Evolutionary conservation across 345 rosid species (phyloP), one percentile per base, ranked within the genome.

Genomic region (Sonneratia alba): DNA sequence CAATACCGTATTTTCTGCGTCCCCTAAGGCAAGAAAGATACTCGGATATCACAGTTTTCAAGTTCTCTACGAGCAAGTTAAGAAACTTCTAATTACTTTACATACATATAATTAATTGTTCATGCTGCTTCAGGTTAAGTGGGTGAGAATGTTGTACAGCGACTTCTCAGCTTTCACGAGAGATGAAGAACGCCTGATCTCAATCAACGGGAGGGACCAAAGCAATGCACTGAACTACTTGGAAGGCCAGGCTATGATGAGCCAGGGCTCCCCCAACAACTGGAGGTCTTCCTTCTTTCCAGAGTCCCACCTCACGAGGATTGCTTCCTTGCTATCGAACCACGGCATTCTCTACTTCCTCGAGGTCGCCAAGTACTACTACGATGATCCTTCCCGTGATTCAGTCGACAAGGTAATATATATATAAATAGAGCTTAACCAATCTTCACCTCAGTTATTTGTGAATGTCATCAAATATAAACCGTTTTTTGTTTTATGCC

Each of bases 221-320:
- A 55, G 27, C 13, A 53, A 68, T 36, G 32, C 32, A 24, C 45
- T 67, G 14, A 83, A 87, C 68, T 85, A 81, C 66, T 57, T 85
- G 74, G 91, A 87, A 84, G 91, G 91, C 43, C 72, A 79, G 24
- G 74, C 85, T 24, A 74, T 87, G 13, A 45, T 85, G 81, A 67
- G 70, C 68, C 80, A 71, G 9, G 84, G 80, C 55, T 53, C 74
- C 37, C 82, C 83, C 4, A 78, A 83, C 43, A 78, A 79, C 65
- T 83, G 86, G 86, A 80, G 81, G 77, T 81, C 79, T 70, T 83
- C 88, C 32, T 85, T 82, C 71, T 85, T 77, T 71, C 83, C 85
- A 1, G 56, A 64, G 0, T 70, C 83, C 18, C 78, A 78, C 36
- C 72, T 57, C 36, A 74, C 76, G 12, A 73, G 69, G 47, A 82